These are phyloP conservation scores for Hypoxylon sp. DNA, from an alignment of 2,329 filamentous ascomycete species.

Conservation along the genomic window DNA sequence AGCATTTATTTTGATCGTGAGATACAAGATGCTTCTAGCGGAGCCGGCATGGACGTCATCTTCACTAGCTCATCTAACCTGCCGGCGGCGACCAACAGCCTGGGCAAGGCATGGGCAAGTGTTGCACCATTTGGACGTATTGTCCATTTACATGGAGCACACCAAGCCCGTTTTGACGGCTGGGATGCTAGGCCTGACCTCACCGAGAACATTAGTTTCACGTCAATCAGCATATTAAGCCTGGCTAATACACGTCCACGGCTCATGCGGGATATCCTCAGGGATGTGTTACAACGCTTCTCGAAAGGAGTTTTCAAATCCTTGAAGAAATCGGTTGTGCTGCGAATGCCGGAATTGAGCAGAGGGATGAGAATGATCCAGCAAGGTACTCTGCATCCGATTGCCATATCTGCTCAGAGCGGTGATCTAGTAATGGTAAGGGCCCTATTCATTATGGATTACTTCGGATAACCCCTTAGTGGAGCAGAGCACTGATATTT, in stretches of 20 bases:
- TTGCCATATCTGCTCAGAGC: slow-evolving; percentile 34
- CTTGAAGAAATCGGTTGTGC: slow-evolving; percentile 30
- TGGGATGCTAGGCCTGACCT: slow-evolving; percentile 34
- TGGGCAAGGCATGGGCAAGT: slow-evolving; percentile 33
- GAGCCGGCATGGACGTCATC: slow-evolving; percentile 37
- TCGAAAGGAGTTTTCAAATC: slow-evolving; percentile 31
- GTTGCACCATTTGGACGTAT: slow-evolving; percentile 42
- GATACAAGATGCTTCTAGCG: slow-evolving; percentile 30
- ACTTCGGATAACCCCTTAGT: background rate
- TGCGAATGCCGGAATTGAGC: slow-evolving; percentile 31
- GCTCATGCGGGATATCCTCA: slow-evolving; percentile 43
- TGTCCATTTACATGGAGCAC: slow-evolving; percentile 38
- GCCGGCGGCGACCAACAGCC: slow-evolving; percentile 11
- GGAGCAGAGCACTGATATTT: slow-evolving; percentile 15
- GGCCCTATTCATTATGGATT: background rate
- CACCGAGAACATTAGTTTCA: slow-evolving; percentile 41
- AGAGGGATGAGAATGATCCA: slow-evolving; percentile 41
- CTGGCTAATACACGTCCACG: slow-evolving; percentile 38
- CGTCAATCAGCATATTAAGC: slow-evolving; percentile 35
- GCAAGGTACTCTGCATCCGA: slow-evolving; percentile 35
- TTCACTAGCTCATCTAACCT: slow-evolving; percentile 36
- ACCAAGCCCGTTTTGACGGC: slow-evolving; percentile 26
- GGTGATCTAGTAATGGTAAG: slow-evolving; percentile 39
- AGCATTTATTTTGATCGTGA: slow-evolving; percentile 40
- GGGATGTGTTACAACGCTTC: slow-evolving; percentile 30